These are phyloP conservation scores for Boletus fagicola DNA, from an alignment of 768 basidiomycete genomes.

Conservation along the genomic window DNA sequence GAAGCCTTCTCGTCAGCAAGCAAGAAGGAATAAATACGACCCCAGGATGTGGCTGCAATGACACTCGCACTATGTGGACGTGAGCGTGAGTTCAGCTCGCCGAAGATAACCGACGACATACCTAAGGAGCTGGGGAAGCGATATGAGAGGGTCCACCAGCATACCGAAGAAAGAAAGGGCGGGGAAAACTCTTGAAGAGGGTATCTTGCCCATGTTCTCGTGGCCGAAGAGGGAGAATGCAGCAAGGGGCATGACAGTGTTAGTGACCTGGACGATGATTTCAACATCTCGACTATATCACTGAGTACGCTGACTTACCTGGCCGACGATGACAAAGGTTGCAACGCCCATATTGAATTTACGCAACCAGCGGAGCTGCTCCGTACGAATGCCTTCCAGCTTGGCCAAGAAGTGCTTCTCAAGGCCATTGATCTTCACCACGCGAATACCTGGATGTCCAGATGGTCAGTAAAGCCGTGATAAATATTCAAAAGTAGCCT, in stretches of 20 bases:
- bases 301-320: slow-evolving; percentile 7
- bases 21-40: slow-evolving; percentile 28
- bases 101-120: slow-evolving; percentile 1
- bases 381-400: slow-evolving; percentile 22
- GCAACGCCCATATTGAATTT: slow-evolving; percentile 25
- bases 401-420: slow-evolving; percentile 25
- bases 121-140: slow-evolving; percentile 32
- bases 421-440: slow-evolving; percentile 30
- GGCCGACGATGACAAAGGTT: slow-evolving; percentile 27
- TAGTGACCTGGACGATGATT: slow-evolving; percentile 15
- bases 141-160: slow-evolving; percentile 31
- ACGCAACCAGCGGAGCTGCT: slow-evolving; percentile 27
- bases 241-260: slow-evolving; percentile 33
- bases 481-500: not conserved
- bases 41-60: slow-evolving; percentile 28
- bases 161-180: slow-evolving; percentile 33
- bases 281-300: slow-evolving; percentile 2
- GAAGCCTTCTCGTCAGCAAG: slow-evolving; percentile 27
- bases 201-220: slow-evolving; percentile 25
- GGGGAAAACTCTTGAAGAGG: slow-evolving; percentile 26
- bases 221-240: slow-evolving; percentile 31
- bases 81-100: not conserved
- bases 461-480: not conserved
- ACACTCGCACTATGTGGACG: slow-evolving; percentile 20
- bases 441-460: slow-evolving; percentile 19